Base-by-base conservation (phyloP, 345 rosid species). In the Microthlaspi erraticum region DNA sequence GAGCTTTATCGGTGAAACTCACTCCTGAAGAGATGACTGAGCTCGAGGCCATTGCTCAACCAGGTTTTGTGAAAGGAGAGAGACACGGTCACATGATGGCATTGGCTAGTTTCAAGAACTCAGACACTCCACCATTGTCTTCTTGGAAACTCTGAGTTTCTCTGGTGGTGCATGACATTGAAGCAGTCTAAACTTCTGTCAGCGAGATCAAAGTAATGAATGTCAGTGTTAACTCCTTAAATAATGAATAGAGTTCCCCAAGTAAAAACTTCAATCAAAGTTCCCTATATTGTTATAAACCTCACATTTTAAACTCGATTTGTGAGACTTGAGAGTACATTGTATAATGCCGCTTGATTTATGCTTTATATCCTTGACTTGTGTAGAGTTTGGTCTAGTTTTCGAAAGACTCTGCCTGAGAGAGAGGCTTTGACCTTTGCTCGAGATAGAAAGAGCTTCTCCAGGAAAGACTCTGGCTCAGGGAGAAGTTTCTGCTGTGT, bases 1-100 rank as follows among this genome's bases (percentile, higher is more conserved):
- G 81, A 49, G 90, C 90, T 73, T 60, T 88, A 71, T 80, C 83
- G 2, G 81, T 88, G 52, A 86, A 86, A 62, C 78, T 88, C 8
- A 65, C 85, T 48, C 74, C 51, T 0, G 82, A 84, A 26, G 90
- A 88, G 43, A 82, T 85, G 86, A 46, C 76, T 11, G 85, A 87
- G 73, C 83, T 87, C 0, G 85, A 85, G 60, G 26, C 56, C 31
- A 81, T 81, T 41, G 87, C 75, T 55, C 76, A 78, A 17, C 64
- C 74, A 1, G 82, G 52, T 50, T 68, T 50, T 11, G 83, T 83
- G 45, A 81, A 82, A 72, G 83, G 88, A 12, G 81, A 76, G 6
- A 71, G 85, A 71, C 83, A 72, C 38, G 3, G 4, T 0, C 12
- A 2, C 17, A 10, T 0, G 1, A 0, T 44, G 1, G 0, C 56